phyloP scores from a whole-genome alignment of 31 red algal genomes.

The Porphyra umbilicalis region DNA sequence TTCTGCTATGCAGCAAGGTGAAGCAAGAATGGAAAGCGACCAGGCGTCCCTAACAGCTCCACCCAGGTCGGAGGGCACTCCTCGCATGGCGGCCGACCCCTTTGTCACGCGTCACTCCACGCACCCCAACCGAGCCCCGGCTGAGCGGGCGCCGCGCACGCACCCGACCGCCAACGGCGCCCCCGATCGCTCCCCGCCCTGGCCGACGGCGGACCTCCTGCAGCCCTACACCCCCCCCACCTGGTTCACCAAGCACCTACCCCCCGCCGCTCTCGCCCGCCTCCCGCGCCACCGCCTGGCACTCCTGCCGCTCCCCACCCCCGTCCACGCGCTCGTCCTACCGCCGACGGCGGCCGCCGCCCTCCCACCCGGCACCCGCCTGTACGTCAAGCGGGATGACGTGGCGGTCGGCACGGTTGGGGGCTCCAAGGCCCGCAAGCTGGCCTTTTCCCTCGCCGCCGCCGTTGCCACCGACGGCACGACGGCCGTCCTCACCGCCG shows the following conservation, averaged over 20 bases:
- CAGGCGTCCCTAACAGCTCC: too few species aligned
- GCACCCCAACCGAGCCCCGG: too few species aligned
- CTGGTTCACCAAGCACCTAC: background rate
- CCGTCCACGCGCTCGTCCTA: slow-evolving; percentile 39
- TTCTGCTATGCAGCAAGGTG: too few species aligned
- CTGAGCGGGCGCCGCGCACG: too few species aligned
- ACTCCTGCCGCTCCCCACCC: slow-evolving; percentile 50
- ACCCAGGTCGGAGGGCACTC: too few species aligned
- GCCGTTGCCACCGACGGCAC: slow-evolving; percentile 12
- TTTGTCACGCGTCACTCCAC: too few species aligned
- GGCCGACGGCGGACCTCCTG: background rate
- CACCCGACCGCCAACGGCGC: background rate
- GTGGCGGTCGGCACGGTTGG: slow-evolving; percentile 27
- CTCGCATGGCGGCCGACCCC: too few species aligned
- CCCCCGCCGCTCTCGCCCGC: background rate
- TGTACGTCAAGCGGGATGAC: slow-evolving; percentile 74
- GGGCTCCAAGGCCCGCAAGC: slow-evolving; percentile 80
- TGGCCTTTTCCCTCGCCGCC: slow-evolving; percentile 56
- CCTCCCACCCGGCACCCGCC: slow-evolving; percentile 4
- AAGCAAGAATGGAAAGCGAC: too few species aligned
- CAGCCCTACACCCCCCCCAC: background rate
- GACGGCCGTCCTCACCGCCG: slow-evolving; percentile 39
- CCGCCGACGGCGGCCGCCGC: slow-evolving; percentile 1
- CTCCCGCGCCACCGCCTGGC: slow-evolving; percentile 15
- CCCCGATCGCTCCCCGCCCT: background rate